phyloP scores from a whole-genome alignment of 2,329 filamentous ascomycete species.

The Sporothrix curviconia region DNA sequence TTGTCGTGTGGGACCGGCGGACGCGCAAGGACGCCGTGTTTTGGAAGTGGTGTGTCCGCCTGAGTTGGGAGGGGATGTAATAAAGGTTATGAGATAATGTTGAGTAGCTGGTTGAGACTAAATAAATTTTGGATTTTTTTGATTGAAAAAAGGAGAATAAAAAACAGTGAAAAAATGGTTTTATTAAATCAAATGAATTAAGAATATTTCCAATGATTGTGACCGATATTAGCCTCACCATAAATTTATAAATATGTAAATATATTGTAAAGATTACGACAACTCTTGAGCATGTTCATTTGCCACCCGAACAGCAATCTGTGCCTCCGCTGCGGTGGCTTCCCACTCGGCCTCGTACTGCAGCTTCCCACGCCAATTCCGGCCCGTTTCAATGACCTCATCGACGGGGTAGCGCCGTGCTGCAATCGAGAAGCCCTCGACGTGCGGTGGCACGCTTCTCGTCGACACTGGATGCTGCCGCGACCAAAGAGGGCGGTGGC shows the following conservation, averaged over 20 bases:
- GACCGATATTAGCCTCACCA: not conserved
- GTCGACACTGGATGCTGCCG: constrained; percentile 9
- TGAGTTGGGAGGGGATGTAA: not conserved
- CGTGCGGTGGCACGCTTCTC: constrained; percentile 5
- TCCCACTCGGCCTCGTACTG: constrained; percentile 40
- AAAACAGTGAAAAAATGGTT: too few relatives aligned
- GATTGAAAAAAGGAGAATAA: too few relatives aligned
- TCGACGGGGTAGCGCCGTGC: constrained; percentile 26
- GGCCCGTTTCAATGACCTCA: constrained; percentile 30
- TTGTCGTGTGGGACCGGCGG: constrained; percentile 51
- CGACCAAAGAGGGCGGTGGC: constrained; percentile 25
- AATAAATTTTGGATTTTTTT: too few relatives aligned
- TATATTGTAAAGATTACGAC: not conserved
- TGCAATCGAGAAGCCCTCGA: constrained; percentile 6
- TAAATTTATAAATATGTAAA: too few relatives aligned
- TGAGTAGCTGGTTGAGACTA: too few relatives aligned
- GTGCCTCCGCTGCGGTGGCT: not conserved
- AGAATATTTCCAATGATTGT: not conserved
- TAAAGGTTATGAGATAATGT: not conserved
- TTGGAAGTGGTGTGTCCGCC: constrained; percentile 38
- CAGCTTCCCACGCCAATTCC: constrained; percentile 34
- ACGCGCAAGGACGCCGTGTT: constrained; percentile 49
- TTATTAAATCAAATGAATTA: too few relatives aligned
- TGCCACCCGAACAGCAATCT: not conserved
- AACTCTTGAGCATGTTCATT: not conserved